Evolutionary conservation across 768 basidiomycete genomes (phyloP).

Genomic region (Rhizopogon vesiculosus): DNA sequence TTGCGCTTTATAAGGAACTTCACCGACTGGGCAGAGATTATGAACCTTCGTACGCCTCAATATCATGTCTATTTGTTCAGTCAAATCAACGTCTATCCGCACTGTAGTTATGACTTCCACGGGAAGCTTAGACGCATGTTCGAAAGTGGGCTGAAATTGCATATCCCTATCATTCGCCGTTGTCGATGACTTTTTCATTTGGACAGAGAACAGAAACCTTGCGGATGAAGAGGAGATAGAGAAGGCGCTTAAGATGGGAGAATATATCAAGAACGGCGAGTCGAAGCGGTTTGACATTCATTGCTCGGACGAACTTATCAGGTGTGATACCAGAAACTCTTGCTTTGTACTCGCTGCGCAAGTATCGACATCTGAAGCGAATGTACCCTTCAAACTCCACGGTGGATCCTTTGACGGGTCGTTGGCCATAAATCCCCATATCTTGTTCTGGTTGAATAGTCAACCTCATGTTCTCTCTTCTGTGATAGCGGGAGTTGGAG

Average conservation of each 20-base stretch:
- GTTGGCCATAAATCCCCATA: not conserved
- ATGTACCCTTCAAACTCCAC: constrained; percentile 48
- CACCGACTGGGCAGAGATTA: constrained; percentile 78
- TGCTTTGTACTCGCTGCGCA: constrained; percentile 75
- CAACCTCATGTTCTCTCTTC: not conserved
- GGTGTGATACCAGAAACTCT: constrained; percentile 55
- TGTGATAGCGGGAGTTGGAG: no score
- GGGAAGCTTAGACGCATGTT: constrained; percentile 65
- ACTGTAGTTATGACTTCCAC: constrained; percentile 69
- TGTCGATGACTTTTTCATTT: not conserved
- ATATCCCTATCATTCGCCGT: not conserved
- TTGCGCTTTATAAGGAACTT: constrained; percentile 79
- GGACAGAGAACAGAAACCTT: constrained; percentile 60
- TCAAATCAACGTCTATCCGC: constrained; percentile 3
- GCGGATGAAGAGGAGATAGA: constrained; percentile 70
- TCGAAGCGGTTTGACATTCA: not conserved
- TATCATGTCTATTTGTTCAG: not conserved
- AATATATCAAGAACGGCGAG: constrained; percentile 84
- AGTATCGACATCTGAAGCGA: constrained; percentile 75
- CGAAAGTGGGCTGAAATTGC: constrained; percentile 50
- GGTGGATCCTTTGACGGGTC: constrained; percentile 7
- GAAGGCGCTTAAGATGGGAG: constrained; percentile 66
- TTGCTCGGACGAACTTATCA: not conserved
- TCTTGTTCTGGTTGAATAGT: not conserved
- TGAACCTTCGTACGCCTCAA: constrained; percentile 63